Conservation (phyloP, 75 land plant species). For the Adiantum capillusveneris region DNA sequence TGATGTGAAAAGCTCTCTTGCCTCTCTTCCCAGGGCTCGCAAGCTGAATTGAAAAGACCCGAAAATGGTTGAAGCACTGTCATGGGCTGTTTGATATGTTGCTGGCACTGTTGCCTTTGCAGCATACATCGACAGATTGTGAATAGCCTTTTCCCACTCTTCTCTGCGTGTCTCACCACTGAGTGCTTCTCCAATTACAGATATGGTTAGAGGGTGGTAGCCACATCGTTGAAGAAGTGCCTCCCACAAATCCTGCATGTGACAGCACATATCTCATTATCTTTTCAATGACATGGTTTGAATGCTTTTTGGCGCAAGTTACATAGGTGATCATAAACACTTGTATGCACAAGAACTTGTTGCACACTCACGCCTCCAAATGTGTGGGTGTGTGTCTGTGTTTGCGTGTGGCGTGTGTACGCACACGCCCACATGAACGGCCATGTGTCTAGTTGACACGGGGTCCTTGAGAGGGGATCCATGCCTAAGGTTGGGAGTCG, state of each 20-base stretch:
- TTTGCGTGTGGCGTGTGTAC: too few species aligned
- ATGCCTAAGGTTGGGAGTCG: too few species aligned
- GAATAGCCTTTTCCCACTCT: constrained; percentile 45
- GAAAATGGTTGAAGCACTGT: constrained; percentile 37
- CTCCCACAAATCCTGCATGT: constrained; percentile 25
- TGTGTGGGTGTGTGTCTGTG: too few species aligned
- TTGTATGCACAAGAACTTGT: too few species aligned
- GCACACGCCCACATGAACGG: too few species aligned
- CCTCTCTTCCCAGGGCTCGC: constrained; percentile 25
- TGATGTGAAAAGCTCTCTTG: constrained; percentile 25
- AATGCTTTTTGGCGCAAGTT: not conserved
- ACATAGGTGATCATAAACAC: too few species aligned
- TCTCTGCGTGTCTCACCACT: constrained; percentile 30
- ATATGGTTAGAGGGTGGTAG: constrained; percentile 49
- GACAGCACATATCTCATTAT: too few species aligned
- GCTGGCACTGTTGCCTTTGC: constrained; percentile 42
- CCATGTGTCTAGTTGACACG: too few species aligned
- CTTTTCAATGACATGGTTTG: too few species aligned
- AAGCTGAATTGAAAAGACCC: constrained; percentile 43
- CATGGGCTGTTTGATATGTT: constrained; percentile 39
- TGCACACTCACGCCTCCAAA: too few species aligned
- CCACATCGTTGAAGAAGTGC: constrained; percentile 40
- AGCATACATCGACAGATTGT: constrained; percentile 35
- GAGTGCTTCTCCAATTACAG: constrained; percentile 49
- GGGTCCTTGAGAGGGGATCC: too few species aligned